A percentile compares a stretch with the other conserved stretches of the same genome.
These are phyloP conservation scores for Nothophoma quercina DNA, from an alignment of 2,329 filamentous ascomycete species.

Conservation along the genomic window DNA sequence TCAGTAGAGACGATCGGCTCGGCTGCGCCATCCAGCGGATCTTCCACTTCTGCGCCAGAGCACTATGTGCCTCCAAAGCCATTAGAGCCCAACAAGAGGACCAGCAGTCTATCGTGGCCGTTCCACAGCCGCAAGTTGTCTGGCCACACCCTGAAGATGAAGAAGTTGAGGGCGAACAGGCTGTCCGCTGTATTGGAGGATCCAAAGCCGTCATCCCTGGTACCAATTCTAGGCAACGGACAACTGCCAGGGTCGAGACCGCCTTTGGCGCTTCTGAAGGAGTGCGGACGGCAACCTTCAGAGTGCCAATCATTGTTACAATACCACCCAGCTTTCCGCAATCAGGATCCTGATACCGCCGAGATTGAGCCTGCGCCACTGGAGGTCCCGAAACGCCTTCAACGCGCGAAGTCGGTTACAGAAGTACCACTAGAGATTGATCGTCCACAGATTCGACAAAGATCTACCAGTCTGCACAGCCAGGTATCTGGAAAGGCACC, in stretches of 20 bases:
- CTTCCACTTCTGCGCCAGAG: conserved; percentile 31
- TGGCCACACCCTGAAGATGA: conserved; percentile 37
- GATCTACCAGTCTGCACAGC: conserved; percentile 37
- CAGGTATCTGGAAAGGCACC: conserved; percentile 49
- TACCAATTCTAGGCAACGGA: conserved; percentile 27
- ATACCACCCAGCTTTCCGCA: conserved; percentile 40
- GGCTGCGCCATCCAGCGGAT: conserved; percentile 21
- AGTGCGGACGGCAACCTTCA: conserved; percentile 28
- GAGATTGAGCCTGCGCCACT: background rate
- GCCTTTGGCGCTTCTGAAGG: conserved; percentile 22
- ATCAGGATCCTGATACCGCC: conserved; percentile 9
- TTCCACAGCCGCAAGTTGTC: conserved; percentile 37
- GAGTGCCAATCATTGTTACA: conserved; percentile 39
- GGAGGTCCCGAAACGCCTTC: conserved; percentile 23
- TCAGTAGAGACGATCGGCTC: conserved; percentile 50
- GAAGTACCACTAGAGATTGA: conserved; percentile 25
- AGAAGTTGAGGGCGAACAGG: conserved; percentile 34
- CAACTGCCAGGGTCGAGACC: conserved; percentile 15
- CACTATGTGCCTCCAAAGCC: conserved; percentile 28
- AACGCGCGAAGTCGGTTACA: conserved; percentile 37
- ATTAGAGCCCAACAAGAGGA: conserved; percentile 23
- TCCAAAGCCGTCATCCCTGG: conserved; percentile 42
- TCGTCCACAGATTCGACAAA: conserved; percentile 32
- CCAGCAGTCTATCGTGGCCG: conserved; percentile 41
- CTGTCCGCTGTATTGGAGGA: conserved; percentile 52